Percentiles rank a stretch among this genome's conserved stretches.
Evolutionary conservation across 352 stramenopile species (phyloP).

Genomic region (Phytophthora pseudosyringae): DNA sequence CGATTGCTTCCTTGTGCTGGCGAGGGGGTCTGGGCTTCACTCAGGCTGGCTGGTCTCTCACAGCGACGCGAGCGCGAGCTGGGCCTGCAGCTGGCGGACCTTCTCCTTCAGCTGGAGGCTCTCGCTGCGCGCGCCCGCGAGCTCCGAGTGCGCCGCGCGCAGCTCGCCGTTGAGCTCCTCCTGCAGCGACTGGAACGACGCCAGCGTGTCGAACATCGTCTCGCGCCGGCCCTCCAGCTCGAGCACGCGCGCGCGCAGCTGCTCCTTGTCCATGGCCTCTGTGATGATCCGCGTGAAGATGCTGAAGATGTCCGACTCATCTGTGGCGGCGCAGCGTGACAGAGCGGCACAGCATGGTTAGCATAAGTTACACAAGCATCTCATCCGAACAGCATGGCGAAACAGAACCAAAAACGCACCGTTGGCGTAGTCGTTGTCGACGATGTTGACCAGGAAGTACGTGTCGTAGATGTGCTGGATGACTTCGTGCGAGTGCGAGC

Average conservation of each 20-base stretch:
- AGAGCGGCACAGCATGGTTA: conserved; percentile 15
- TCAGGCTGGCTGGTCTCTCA: conserved; percentile 24
- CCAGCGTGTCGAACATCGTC: conserved; percentile 78
- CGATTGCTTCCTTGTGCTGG: conserved; percentile 23
- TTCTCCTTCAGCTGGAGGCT: conserved; percentile 69
- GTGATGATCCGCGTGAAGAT: conserved; percentile 89
- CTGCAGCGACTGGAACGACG: conserved; percentile 71
- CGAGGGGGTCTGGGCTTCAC: conserved; percentile 20
- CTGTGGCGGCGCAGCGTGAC: conserved; percentile 26
- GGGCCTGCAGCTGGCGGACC: conserved; percentile 66
- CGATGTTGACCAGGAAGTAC: conserved; percentile 98
- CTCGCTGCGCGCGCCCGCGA: conserved; percentile 56
- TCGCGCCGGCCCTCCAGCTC: conserved; percentile 78
- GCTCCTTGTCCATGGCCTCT: conserved; percentile 80
- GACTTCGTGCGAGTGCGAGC: conserved; percentile 59
- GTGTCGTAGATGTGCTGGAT: conserved; percentile 93
- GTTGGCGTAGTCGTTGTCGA: conserved; percentile 98
- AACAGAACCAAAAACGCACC: conserved; percentile 33
- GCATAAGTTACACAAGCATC: conserved; percentile 1
- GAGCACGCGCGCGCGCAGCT: conserved; percentile 69
- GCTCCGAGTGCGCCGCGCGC: conserved; percentile 51
- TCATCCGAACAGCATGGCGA: not conserved
- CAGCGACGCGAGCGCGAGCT: conserved; percentile 59
- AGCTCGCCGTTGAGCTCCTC: conserved; percentile 62
- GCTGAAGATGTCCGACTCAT: conserved; percentile 82